Conservation (phyloP, 345 rosid species). For the Lepidium sativum region DNA sequence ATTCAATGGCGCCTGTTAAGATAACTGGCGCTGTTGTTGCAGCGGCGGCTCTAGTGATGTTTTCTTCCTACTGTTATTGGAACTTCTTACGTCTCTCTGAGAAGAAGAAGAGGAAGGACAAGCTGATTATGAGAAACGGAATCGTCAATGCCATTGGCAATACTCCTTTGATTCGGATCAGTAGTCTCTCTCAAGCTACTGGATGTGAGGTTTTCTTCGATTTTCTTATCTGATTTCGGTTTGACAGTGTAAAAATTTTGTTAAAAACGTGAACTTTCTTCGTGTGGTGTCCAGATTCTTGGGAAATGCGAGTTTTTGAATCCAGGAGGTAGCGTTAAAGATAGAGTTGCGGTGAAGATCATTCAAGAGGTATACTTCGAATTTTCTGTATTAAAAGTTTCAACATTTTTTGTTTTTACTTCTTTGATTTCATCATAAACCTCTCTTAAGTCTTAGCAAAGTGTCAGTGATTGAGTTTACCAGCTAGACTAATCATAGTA, state of each 20-base stretch:
- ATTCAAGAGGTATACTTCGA: constrained; percentile 63
- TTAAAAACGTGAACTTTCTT: neutral
- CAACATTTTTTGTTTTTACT: neutral
- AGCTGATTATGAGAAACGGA: constrained; percentile 37
- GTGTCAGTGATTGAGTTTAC: neutral
- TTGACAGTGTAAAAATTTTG: neutral
- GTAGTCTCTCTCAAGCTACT: constrained; percentile 87
- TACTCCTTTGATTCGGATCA: constrained; percentile 83
- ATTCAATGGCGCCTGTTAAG: constrained; percentile 45
- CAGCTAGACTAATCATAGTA: neutral
- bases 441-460: neutral
- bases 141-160: constrained; percentile 65
- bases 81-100: constrained; percentile 19
- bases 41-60: constrained; percentile 33
- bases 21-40: constrained; percentile 35
- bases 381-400: neutral
- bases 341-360: constrained; percentile 81
- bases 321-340: constrained; percentile 98
- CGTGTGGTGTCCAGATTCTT: constrained; percentile 52
- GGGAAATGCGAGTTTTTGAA: constrained; percentile 93
- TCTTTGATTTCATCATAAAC: neutral
- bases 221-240: neutral
- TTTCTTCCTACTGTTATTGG: constrained; percentile 43
- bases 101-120: constrained; percentile 37
- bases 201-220: constrained; percentile 67